Evolutionary conservation across 345 rosid species (phyloP).

Genomic region (Microcos paniculata): DNA sequence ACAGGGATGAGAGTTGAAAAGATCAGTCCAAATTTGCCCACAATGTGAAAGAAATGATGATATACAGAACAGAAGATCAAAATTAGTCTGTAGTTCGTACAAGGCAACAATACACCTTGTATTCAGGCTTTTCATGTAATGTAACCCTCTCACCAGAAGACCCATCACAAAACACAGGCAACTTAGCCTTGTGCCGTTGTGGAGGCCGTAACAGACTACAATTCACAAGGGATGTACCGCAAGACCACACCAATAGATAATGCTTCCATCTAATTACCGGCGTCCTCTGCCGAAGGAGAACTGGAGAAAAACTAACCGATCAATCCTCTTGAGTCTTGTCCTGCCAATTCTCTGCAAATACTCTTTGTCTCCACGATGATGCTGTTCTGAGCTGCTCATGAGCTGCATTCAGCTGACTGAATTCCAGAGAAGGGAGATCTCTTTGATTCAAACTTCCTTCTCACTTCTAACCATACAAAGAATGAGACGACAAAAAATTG

Average conservation of each 20-base stretch:
- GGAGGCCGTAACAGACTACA: background rate
- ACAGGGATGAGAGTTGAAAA: too few relatives aligned
- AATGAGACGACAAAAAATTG: background rate
- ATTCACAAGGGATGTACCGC: background rate
- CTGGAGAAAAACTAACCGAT: background rate
- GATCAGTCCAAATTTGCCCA: too few relatives aligned
- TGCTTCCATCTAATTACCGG: background rate
- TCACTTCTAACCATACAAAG: background rate
- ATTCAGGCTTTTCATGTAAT: background rate
- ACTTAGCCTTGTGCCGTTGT: background rate
- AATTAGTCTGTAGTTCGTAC: too few relatives aligned
- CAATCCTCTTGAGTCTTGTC: background rate
- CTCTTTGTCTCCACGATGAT: too few relatives aligned
- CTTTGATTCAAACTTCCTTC: background rate
- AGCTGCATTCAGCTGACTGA: background rate
- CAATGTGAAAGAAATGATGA: too few relatives aligned
- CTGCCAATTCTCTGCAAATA: background rate
- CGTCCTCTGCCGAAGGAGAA: background rate
- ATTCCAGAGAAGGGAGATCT: background rate
- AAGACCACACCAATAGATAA: background rate
- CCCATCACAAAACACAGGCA: background rate
- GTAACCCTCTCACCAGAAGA: background rate
- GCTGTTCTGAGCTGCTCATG: background rate
- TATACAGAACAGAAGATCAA: too few relatives aligned
- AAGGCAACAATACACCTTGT: background rate